Evolutionary conservation across 768 basidiomycete species (phyloP).

Genomic region (Lentinula lateritia): DNA sequence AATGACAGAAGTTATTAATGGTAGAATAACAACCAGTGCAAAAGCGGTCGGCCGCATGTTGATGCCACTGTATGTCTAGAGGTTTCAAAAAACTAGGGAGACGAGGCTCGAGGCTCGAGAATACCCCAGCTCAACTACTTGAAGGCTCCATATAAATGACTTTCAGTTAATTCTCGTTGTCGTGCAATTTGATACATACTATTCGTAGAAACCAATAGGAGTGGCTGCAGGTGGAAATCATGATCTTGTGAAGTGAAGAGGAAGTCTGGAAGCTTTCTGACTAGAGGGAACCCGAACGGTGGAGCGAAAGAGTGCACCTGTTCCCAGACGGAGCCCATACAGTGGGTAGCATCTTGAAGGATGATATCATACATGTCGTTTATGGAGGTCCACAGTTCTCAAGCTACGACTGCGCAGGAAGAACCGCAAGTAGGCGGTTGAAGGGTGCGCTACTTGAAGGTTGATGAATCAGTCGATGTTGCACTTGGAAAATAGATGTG

Average conservation of each 20-base stretch:
- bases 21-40: neutral
- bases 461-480: neutral
- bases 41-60: neutral
- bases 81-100: neutral
- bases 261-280: neutral
- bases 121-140: no score
- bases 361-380: neutral
- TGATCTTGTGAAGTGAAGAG: neutral
- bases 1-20: neutral
- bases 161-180: neutral
- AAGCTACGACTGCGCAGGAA: neutral
- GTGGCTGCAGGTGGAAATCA: neutral
- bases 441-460: neutral
- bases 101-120: neutral
- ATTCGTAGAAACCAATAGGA: neutral
- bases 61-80: neutral
- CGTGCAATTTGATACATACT: neutral
- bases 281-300: neutral
- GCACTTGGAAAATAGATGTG: neutral
- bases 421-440: neutral
- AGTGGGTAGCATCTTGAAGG: neutral
- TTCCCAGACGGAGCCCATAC: neutral
- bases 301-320: neutral
- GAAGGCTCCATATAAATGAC: neutral
- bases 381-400: neutral